These are phyloP conservation scores for California macrophylla DNA, from an alignment of 441 rosid species.

Conservation along the genomic window DNA sequence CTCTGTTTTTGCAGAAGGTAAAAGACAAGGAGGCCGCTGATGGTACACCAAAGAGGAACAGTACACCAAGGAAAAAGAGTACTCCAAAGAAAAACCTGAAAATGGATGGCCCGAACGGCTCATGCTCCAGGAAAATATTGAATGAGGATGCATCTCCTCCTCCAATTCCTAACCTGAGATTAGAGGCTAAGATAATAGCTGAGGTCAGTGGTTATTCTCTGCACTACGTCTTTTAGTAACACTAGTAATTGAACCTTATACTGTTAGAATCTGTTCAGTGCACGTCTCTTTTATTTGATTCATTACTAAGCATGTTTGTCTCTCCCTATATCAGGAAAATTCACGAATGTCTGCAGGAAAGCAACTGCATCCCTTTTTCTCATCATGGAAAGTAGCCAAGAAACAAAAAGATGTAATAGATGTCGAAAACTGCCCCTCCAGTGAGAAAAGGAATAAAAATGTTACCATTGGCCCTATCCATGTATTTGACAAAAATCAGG, in stretches of 20 bases:
- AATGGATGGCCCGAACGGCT: constrained; percentile 23
- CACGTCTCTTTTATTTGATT: not conserved
- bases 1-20: constrained; percentile 15
- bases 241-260: not conserved
- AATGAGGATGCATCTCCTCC: constrained; percentile 23
- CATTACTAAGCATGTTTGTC: constrained; percentile 13
- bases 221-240: not conserved
- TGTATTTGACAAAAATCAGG: constrained; percentile 66
- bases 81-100: constrained; percentile 43
- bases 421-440: constrained; percentile 21
- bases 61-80: constrained; percentile 7
- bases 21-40: constrained; percentile 36
- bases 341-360: constrained; percentile 55
- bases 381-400: constrained; percentile 42
- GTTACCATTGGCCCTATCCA: constrained; percentile 66
- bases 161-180: constrained; percentile 54
- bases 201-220: constrained; percentile 38
- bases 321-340: constrained; percentile 53
- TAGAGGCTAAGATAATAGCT: constrained; percentile 64
- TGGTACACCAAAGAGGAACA: constrained; percentile 31
- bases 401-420: constrained; percentile 35
- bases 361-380: constrained; percentile 79
- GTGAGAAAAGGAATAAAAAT: constrained; percentile 25
- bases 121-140: constrained; percentile 14
- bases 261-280: not conserved